Conservation (phyloP, 2,329 filamentous ascomycete genomes). For the Neoscytalidium dimidiatum region DNA sequence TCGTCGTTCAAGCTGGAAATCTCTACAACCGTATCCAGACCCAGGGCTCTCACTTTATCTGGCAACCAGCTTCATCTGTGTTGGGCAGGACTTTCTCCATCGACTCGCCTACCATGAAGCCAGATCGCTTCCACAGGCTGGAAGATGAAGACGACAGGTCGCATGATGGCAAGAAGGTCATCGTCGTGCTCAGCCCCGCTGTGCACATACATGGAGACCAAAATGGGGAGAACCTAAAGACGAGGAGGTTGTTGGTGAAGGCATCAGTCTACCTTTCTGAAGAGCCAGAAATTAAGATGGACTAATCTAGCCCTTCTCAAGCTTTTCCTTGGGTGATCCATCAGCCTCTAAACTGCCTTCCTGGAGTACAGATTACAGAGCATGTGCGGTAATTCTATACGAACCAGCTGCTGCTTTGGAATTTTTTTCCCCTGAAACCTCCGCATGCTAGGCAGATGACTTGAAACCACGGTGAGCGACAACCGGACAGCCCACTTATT, state of each 20-base stretch:
- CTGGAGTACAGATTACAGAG: too few species aligned
- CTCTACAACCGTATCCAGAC: background rate
- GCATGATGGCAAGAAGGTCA: background rate
- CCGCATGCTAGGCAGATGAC: too few species aligned
- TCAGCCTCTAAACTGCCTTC: too few species aligned
- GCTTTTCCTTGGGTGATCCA: too few species aligned
- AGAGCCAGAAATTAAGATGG: background rate
- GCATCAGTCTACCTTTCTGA: background rate
- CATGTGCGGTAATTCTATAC: too few species aligned
- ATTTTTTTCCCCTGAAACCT: too few species aligned
- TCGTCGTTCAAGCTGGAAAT: background rate
- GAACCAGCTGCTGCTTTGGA: too few species aligned
- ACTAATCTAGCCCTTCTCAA: too few species aligned
- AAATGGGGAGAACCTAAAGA: background rate
- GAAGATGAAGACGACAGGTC: background rate
- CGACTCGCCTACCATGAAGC: background rate
- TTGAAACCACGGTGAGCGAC: too few species aligned
- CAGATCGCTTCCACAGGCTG: slow-evolving; percentile 1
- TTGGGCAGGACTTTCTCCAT: background rate
- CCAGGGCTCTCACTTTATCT: background rate
- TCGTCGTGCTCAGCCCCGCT: background rate
- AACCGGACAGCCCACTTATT: too few species aligned
- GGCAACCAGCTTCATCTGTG: background rate
- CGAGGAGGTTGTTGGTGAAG: background rate
- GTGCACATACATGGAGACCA: background rate